Percentiles rank a stretch among this genome's conserved stretches.
Conservation (phyloP, 2,329 filamentous ascomycete genomes). For the Scleromitrula shiraiana region DNA sequence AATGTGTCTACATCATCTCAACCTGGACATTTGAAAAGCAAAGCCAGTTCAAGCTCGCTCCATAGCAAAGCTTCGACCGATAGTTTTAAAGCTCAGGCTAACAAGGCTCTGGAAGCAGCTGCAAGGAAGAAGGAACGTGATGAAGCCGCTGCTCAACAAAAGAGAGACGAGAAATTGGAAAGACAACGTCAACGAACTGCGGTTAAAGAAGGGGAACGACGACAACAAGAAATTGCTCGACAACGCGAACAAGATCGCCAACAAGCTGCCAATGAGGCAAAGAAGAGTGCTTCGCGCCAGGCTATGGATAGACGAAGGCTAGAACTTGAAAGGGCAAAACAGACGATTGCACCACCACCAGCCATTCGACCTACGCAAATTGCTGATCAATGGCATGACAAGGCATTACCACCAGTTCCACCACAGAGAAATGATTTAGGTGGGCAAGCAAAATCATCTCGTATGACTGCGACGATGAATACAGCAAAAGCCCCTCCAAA, state of each 20-base stretch:
- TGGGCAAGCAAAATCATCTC: conserved; percentile 34
- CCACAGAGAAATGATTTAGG: conserved; percentile 20
- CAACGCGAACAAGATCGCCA: conserved; percentile 51
- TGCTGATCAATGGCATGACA: conserved; percentile 24
- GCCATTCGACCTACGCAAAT: conserved; percentile 47
- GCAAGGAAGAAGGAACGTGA: conserved; percentile 81
- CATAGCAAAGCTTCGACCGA: conserved; percentile 34
- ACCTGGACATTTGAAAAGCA: conserved; percentile 43
- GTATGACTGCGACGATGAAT: conserved; percentile 49
- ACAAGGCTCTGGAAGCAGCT: conserved; percentile 66
- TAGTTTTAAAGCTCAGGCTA: conserved; percentile 59
- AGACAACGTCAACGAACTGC: conserved; percentile 68
- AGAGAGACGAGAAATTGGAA: conserved; percentile 74
- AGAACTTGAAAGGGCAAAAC: conserved; percentile 55
- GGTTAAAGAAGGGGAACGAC: conserved; percentile 56
- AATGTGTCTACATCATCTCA: conserved; percentile 40
- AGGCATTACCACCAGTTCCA: conserved; percentile 26
- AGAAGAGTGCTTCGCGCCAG: conserved; percentile 55
- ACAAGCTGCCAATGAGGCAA: conserved; percentile 46
- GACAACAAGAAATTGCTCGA: conserved; percentile 50
- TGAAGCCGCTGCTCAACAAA: conserved; percentile 69
- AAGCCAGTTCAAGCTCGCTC: conserved; percentile 46
- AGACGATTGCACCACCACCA: conserved; percentile 54
- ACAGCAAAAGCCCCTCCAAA: conserved; percentile 69
- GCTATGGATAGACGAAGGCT: conserved; percentile 44